A percentile compares a stretch with the other conserved stretches of the same genome.
phyloP scores from a whole-genome alignment of 306 rosid species.

The Psophocarpus tetragonolobus region DNA sequence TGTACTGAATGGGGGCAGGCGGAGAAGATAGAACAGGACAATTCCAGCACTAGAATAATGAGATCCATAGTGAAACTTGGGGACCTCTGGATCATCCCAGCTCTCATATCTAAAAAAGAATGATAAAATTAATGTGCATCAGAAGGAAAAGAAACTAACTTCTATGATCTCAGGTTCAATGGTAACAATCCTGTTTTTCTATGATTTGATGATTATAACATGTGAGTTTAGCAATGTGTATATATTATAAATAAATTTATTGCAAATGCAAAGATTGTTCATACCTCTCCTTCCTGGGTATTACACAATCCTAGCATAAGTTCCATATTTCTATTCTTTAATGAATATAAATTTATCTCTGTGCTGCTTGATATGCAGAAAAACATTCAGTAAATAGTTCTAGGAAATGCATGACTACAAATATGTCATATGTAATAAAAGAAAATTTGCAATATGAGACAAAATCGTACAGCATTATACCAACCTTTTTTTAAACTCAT shows the following conservation, averaged over 20 bases:
- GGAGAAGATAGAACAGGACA: constrained; percentile 94
- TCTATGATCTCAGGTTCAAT: constrained; percentile 17
- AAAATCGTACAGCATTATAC: constrained; percentile 20
- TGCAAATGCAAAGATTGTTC: constrained; percentile 20
- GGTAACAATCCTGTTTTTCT: neutral
- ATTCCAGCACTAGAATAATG: constrained; percentile 99
- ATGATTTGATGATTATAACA: neutral
- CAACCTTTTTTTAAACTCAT: constrained; percentile 91
- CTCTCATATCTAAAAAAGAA: constrained; percentile 73
- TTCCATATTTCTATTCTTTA: neutral
- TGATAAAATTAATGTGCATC: neutral
- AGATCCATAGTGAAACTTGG: constrained; percentile 98
- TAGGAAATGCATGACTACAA: constrained; percentile 19
- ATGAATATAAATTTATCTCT: neutral
- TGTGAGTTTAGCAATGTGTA: constrained; percentile 3
- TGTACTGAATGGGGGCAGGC: constrained; percentile 90
- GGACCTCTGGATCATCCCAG: constrained; percentile 99
- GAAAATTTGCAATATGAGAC: neutral
- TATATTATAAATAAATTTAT: neutral
- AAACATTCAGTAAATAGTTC: constrained; percentile 18
- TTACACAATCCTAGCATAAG: constrained; percentile 10
- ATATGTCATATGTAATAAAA: constrained; percentile 12
- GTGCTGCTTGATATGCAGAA: constrained; percentile 5
- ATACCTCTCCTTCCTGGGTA: neutral
- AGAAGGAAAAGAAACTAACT: constrained; percentile 12